phyloP scores from a whole-genome alignment of 345 rosid genomes.

The Litchi chinensis region DNA sequence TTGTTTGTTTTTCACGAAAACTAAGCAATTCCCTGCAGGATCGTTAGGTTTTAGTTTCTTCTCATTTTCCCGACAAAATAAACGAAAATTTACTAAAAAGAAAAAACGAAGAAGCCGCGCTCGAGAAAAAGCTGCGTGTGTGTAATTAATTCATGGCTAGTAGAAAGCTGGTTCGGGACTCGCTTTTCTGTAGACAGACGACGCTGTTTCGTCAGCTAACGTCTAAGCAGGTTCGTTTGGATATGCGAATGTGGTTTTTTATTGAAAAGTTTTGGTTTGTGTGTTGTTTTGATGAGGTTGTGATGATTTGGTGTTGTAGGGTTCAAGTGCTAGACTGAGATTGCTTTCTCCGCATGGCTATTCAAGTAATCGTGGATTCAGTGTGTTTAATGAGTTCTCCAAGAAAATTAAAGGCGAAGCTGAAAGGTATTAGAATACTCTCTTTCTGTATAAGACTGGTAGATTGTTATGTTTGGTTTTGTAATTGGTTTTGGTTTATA shows the following conservation, averaged over 20 bases:
- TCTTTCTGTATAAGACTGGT: neutral
- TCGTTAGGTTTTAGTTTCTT: neutral
- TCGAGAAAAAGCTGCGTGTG: neutral
- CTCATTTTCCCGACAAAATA: neutral
- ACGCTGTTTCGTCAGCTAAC: constrained; percentile 40
- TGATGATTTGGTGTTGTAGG: constrained; percentile 38
- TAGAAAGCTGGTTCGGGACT: constrained; percentile 76
- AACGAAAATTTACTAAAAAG: neutral
- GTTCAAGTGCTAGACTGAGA: constrained; percentile 40
- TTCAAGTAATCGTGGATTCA: constrained; percentile 51
- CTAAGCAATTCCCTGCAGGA: neutral
- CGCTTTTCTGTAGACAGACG: constrained; percentile 53
- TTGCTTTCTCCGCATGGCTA: constrained; percentile 39
- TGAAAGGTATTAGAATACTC: constrained; percentile 40
- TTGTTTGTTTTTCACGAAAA: constrained; percentile 25
- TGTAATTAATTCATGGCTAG: constrained; percentile 55
- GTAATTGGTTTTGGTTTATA: neutral
- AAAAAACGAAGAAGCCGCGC: neutral
- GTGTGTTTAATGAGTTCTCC: constrained; percentile 80
- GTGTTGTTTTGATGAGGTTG: neutral
- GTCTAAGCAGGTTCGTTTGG: constrained; percentile 47
- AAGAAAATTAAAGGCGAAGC: constrained; percentile 78
- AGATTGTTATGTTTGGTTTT: neutral
- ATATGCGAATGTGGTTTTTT: neutral
- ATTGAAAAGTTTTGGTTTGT: constrained; percentile 18